phyloP scores from a whole-genome alignment of 345 rosid species.

The Citrus medica region DNA sequence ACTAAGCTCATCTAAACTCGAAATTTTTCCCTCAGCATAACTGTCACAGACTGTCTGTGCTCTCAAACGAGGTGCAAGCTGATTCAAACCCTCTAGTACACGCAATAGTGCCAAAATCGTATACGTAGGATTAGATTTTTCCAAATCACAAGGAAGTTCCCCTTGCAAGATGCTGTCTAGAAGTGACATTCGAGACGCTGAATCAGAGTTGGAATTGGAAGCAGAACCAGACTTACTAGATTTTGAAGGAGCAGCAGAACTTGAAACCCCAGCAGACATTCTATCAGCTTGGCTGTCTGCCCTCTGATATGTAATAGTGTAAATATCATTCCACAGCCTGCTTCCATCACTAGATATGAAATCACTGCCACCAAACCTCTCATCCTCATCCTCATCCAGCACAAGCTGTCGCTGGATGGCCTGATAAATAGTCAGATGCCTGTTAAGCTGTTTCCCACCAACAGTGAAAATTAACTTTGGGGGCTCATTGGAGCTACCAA shows the following conservation, averaged over 20 bases:
- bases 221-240: conserved; percentile 49
- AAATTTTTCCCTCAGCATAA: conserved; percentile 68
- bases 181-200: conserved; percentile 55
- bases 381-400: conserved; percentile 89
- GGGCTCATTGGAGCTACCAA: conserved; percentile 68
- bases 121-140: conserved; percentile 88
- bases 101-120: conserved; percentile 79
- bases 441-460: conserved; percentile 89
- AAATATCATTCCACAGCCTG: conserved; percentile 84
- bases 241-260: conserved; percentile 46
- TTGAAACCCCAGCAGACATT: conserved; percentile 62
- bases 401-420: conserved; percentile 95
- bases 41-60: conserved; percentile 54
- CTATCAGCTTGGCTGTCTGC: conserved; percentile 79
- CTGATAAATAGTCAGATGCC: conserved; percentile 95
- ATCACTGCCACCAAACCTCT: conserved; percentile 78
- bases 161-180: conserved; percentile 91
- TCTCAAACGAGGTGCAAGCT: conserved; percentile 85
- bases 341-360: conserved; percentile 86
- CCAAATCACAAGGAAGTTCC: conserved; percentile 92
- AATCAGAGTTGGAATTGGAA: conserved; percentile 45
- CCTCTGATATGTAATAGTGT: conserved; percentile 84
- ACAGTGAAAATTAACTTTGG: conserved; percentile 76
- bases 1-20: conserved; percentile 52
- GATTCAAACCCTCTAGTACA: conserved; percentile 90